Conservation (phyloP, 345 rosid species). For the Geranium rotundifolium region DNA sequence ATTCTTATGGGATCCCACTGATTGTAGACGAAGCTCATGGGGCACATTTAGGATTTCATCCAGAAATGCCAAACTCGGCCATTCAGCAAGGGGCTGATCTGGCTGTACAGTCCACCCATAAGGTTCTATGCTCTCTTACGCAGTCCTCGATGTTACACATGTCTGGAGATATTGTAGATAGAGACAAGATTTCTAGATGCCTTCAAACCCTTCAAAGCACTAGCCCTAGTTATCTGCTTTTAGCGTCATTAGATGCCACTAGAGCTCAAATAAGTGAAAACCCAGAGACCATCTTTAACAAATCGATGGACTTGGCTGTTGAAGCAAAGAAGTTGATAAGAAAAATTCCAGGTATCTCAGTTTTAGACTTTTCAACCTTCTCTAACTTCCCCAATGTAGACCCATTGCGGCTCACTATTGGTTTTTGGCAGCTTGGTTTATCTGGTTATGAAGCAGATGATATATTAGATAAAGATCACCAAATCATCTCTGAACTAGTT, state of each 20-base stretch:
- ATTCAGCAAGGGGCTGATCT: slow-evolving; percentile 39
- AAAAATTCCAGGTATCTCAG: slow-evolving; percentile 25
- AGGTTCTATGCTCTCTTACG: slow-evolving; percentile 41
- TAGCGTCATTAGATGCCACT: slow-evolving; percentile 57
- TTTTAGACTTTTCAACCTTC: slow-evolving; percentile 20
- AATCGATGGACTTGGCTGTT: slow-evolving; percentile 26
- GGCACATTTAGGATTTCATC: slow-evolving; percentile 44
- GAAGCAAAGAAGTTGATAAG: slow-evolving; percentile 18
- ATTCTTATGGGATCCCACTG: slow-evolving; percentile 32
- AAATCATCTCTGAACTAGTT: slow-evolving; percentile 37
- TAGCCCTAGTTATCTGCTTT: slow-evolving; percentile 48
- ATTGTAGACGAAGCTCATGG: slow-evolving; percentile 60
- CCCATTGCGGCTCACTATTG: slow-evolving; percentile 43
- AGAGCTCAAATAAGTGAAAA: slow-evolving; percentile 44
- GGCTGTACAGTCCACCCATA: slow-evolving; percentile 34
- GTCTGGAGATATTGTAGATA: slow-evolving; percentile 32
- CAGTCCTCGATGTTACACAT: slow-evolving; percentile 60
- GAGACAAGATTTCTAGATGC: slow-evolving; percentile 35
- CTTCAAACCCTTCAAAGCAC: slow-evolving; percentile 48
- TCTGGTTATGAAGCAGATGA: slow-evolving; percentile 52
- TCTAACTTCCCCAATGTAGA: slow-evolving; percentile 24
- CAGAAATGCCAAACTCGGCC: slow-evolving; percentile 25
- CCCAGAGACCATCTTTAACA: slow-evolving; percentile 23
- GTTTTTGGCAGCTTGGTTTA: slow-evolving; percentile 32
- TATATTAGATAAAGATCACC: slow-evolving; percentile 22